Base-by-base conservation (phyloP, 768 basidiomycete species). In the Neoboletus subvelutipes region DNA sequence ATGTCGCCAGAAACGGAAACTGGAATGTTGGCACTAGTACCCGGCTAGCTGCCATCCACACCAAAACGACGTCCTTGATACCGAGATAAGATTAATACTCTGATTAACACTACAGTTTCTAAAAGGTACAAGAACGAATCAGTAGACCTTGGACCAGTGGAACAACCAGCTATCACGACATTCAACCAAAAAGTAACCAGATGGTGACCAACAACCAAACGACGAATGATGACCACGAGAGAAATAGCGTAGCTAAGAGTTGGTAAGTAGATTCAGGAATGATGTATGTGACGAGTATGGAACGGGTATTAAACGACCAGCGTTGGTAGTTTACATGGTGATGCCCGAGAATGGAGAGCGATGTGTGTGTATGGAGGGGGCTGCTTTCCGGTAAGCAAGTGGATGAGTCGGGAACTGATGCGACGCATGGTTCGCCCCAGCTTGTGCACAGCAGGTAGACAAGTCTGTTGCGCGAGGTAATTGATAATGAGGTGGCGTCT, bases 221-320 rank as follows among this genome's bases (percentile, higher is more conserved):
- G 24, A 53, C 28, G 10, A 54, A 31, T 20, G 49, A 61, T 29
- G 20, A 51, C 58, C 33, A 29, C 20, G 26, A 49, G 28, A n/a
- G 29, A 45, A 45, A 39, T 43, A 65, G 24, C 54, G 31, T 57
- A 59, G 26, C 55, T 40, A 48, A 45, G 34, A n/a, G 36, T 11
- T 53, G 48, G 53, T 58, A 51, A 58, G 52, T 56, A 63, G 52
- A 52, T 60, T 45, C 57, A 45, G 47, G 41, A 50, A 52, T 66
- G 67, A 56, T 45, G 58, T 56, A 47, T 48, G 46, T 45, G 50
- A 17, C 46, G 40, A 59, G 46, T 56, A 56, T 60, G 57, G 33
- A 34, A 41, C 7, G 60, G 68, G 68, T 69, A 69, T 69, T 56
- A 63, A 61, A 68, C 68, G 68, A 29, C 68, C 68, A 52, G 68